Evolutionary conservation across 768 basidiomycete species (phyloP), one percentile per base, ranked within the genome.

Genomic region (Rhodosporidiobolus sp.): DNA sequence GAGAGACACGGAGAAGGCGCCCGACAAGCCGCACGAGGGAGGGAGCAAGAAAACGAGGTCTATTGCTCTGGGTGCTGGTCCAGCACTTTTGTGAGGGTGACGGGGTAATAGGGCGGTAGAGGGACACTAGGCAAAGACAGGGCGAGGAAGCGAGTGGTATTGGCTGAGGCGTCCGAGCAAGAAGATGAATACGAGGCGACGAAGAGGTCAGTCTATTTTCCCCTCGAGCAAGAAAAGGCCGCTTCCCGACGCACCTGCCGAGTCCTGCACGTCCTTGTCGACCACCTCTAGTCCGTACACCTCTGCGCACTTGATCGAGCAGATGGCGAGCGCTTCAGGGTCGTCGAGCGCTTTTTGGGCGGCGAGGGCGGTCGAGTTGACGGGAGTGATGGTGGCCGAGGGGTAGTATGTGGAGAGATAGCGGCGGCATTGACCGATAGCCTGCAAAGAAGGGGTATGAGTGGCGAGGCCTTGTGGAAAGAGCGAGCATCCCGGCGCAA

Each of bases 261-360:
- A 76, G 30, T 78, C 77, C 54, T 78, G 77, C 8, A 78, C 77
- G 28, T 78, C 67, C 2, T 56, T 70, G 48, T 78, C 77, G 1
- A 78, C 53, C 0, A 77, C 61, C 10, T 67, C 50, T 2, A 78
- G 70, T 17, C 50, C 70, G 48, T 78, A 78, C 34, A 77, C 75
- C 59, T 76, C 69, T 3, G 76, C 76, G 59, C 77, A 78, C 54
- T 73, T 70, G 26, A 67, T 30, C 9, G 77, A 75, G 30, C 73
- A 76, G 50, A 78, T 75, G 17, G 77, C 77, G 26, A 78, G 58
- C 20, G 59, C 74, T 11, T 67, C 64, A 1, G 43, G 49, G 35
- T 77, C 76, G 24, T 46, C 20, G 14, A 12, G 3, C 0, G 70
- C 77, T 45, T 68, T 17, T 48, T 65, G 32, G 1, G 77, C 76